Base-by-base conservation (phyloP, 139 green algal species). In the Desmodesmus armatus region DNA sequence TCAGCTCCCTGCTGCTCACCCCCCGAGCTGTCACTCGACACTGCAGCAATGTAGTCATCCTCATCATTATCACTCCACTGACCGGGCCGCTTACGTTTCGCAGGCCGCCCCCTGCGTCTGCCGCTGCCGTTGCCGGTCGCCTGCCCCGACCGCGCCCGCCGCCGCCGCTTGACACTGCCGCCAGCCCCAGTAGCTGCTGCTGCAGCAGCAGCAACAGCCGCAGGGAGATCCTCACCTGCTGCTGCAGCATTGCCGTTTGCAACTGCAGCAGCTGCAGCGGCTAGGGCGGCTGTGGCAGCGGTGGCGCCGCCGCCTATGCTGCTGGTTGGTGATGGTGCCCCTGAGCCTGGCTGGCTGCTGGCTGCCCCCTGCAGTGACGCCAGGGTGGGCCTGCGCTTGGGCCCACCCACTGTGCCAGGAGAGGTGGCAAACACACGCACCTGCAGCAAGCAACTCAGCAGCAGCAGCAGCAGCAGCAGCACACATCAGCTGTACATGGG, bases 31-130 rank as follows among this genome's bases (percentile, higher is more conserved):
- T 33, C n/a, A 5, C 60, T 33, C 60, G n/a, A 37, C 60, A 69
- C 25, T 31, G 25, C 60, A 69, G 60, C 60, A n/a, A 37, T 27
- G 19, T 11, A 4, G 31, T 63, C 71, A 58, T 82, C 76, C 15
- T 79, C 72, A 58, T 82, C 74, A 25, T 81, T 55, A 31, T 33
- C 31, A 31, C 73, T 69, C 47, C 47, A 49, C 72, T 43, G 63
- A 9, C 47, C 76, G 13, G 55, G 25, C 37, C 76, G 53, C 76
- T 66, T 82, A 23, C 76, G 76, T 55, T 82, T 71, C 51, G 19
- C 43, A 13, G 19, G 19, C 39, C 63, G 13, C 37, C 35, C 33
- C 27, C 39, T 82, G 74, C 23, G 2, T 33, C 27, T 35, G 19
- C 29, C 51, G 51, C 74, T 43, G 49, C 35, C 51, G 29, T 72